These are phyloP conservation scores for Casuarina cunninghamiana DNA, from an alignment of 306 rosid genomes.

Conservation along the genomic window DNA sequence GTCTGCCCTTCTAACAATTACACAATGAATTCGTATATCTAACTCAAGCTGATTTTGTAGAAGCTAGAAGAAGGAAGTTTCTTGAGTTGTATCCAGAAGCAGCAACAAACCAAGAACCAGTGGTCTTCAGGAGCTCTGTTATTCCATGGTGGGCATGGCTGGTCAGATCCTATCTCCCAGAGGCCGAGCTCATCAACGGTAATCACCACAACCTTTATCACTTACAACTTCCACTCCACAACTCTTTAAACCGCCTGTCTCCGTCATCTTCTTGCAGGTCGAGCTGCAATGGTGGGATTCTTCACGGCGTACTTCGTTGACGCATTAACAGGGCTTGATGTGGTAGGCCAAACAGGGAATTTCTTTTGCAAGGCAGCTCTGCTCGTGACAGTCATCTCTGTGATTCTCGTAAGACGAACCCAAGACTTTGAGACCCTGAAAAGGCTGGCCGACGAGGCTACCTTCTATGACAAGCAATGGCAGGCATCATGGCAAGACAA, in stretches of 20 bases:
- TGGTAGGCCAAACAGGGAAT: constrained; percentile 45
- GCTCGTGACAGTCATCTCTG: constrained; percentile 32
- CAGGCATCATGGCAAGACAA: constrained; percentile 46
- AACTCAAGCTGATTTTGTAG: constrained; percentile 12
- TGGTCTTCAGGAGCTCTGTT: constrained; percentile 37
- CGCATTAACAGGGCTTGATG: constrained; percentile 38
- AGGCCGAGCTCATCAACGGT: constrained; percentile 47
- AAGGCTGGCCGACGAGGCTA: constrained; percentile 41
- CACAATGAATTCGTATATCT: background rate
- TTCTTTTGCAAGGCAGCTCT: constrained; percentile 43
- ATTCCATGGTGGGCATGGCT: constrained; percentile 60
- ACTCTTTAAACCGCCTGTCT: background rate
- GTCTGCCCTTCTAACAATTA: background rate
- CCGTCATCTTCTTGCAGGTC: constrained; percentile 17
- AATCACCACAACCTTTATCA: background rate
- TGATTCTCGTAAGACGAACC: constrained; percentile 27
- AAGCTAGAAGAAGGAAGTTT: constrained; percentile 52
- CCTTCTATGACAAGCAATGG: constrained; percentile 47
- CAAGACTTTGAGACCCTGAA: constrained; percentile 32
- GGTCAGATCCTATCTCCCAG: constrained; percentile 29
- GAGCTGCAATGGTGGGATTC: constrained; percentile 55
- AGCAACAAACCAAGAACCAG: constrained; percentile 37
- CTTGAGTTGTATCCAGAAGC: constrained; percentile 40
- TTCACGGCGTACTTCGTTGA: constrained; percentile 42
- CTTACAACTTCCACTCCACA: background rate